Evolutionary conservation across 805 yeast genomes (phyloP), one percentile per base, ranked within the genome.

Genomic region (Kuraishia ogatae): DNA sequence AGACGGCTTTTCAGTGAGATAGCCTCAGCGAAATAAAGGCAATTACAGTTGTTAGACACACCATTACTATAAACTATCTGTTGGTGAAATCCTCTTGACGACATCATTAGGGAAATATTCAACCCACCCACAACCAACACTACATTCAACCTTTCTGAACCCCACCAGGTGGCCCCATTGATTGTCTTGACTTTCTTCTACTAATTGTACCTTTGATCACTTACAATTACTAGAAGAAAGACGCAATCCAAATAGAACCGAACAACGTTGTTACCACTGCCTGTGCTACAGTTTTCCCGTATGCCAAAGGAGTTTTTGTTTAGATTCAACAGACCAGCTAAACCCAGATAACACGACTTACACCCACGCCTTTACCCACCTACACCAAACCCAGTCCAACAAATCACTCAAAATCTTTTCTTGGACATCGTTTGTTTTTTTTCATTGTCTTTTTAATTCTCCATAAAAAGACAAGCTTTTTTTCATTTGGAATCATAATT

Each of bases 311-410:
- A 52, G 46, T 24, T 52, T 11, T 26, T 52, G 23, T 52, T 52
- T 28, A 39, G 22, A 23, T 52, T 52, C 50, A 52, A 52, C 53
- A 52, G 53, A 52, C 53, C 53, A 39, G 53, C 53, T 24, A 52
- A 52, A 46, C 53, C 71, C 55, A 63, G 71, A 67, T 67, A 67
- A 67, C 59, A 60, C 57, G 56, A 55, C 57, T 51, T 54, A 58
- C 60, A 57, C 60, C 60, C 58, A 48, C 39, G 24, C 50, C 48
- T 11, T 50, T 46, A 15, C 46, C 23, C 35, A 20, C 48, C 35
- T 39, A 15, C 47, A 22, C 48, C 46, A 53, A 8, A 19, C 39
- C 4, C 3, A 20, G 21, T 50, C 19, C 51, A 50, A 3, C 5
- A 28, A 21, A 8, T 22, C 13, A 8, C 22, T 24, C 51, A 20